Conservation (phyloP, 208 protist species). For the Naegleria lovaniensis region DNA sequence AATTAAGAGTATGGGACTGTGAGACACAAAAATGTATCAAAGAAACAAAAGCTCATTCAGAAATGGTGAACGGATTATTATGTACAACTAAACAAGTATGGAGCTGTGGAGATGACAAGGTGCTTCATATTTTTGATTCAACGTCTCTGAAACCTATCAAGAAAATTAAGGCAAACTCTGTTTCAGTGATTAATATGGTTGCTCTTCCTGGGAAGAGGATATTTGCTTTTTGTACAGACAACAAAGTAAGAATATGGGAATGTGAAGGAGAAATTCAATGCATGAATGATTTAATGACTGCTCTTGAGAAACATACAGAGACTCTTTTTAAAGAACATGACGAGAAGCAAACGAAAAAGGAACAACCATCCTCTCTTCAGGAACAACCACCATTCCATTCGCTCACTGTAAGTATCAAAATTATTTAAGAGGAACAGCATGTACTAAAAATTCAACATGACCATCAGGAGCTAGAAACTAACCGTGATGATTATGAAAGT, state of each 20-base stretch:
- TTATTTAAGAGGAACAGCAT: no score
- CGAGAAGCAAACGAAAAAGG: no score
- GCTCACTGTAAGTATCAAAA: no score
- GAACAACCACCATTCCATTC: no score
- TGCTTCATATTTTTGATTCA: neutral
- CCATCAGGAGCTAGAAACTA: no score
- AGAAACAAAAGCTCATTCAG: neutral
- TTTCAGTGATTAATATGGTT: neutral
- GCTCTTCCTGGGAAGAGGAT: neutral
- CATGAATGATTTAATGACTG: no score
- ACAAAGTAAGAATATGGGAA: slow-evolving; percentile 7
- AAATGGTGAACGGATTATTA: neutral
- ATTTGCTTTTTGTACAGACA: slow-evolving; percentile 2
- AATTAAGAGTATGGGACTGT: neutral
- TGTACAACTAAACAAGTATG: neutral
- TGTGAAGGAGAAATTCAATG: neutral
- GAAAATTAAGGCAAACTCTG: neutral
- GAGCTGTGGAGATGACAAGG: slow-evolving; percentile 6
- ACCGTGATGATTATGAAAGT: neutral
- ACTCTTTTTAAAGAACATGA: no score
- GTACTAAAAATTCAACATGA: no score
- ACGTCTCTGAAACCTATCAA: neutral
- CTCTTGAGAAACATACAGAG: no score
- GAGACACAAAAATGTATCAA: neutral
- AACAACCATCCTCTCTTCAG: no score